These are phyloP conservation scores for Ophiosphaerella herpotricha DNA, from an alignment of 2,329 filamentous ascomycete genomes.

Conservation along the genomic window DNA sequence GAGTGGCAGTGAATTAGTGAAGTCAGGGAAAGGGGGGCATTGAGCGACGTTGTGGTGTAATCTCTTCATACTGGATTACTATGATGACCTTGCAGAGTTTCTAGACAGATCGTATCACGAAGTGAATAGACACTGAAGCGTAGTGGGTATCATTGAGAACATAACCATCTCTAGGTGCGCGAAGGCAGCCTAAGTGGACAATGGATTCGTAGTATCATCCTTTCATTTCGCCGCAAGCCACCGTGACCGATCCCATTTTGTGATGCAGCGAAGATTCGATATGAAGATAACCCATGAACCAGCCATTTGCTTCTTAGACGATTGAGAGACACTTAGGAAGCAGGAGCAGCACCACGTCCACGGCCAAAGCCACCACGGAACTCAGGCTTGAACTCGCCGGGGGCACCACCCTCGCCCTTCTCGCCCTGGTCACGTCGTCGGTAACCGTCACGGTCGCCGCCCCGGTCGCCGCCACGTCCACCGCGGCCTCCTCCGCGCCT, in stretches of 20 bases:
- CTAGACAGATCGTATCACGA: not conserved
- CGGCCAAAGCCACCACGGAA: slow-evolving; percentile 52
- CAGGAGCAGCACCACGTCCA: slow-evolving; percentile 44
- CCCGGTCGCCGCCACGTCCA: slow-evolving; percentile 62
- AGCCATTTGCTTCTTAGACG: slow-evolving; percentile 23
- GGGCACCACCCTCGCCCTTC: slow-evolving; percentile 46
- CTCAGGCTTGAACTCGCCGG: slow-evolving; percentile 50
- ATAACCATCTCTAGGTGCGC: slow-evolving; percentile 30
- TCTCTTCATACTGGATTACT: too few species aligned
- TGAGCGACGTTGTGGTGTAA: slow-evolving; percentile 12
- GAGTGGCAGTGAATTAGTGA: slow-evolving; percentile 54
- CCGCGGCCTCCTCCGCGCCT: slow-evolving; percentile 73
- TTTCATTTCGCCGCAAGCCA: slow-evolving; percentile 45
- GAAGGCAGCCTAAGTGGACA: slow-evolving; percentile 30
- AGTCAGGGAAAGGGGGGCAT: slow-evolving; percentile 50
- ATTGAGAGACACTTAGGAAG: slow-evolving; percentile 40
- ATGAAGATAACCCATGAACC: slow-evolving; percentile 29
- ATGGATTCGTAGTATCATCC: slow-evolving; percentile 46
- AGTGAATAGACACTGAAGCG: slow-evolving; percentile 27
- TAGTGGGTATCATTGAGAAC: slow-evolving; percentile 46
- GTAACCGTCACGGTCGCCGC: slow-evolving; percentile 81
- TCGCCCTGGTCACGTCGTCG: slow-evolving; percentile 77
- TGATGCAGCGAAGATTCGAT: slow-evolving; percentile 35
- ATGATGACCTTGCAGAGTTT: not conserved
- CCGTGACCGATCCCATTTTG: slow-evolving; percentile 41